Conservation (phyloP, 768 basidiomycete species). For the Asterophora lycoperdoides region DNA sequence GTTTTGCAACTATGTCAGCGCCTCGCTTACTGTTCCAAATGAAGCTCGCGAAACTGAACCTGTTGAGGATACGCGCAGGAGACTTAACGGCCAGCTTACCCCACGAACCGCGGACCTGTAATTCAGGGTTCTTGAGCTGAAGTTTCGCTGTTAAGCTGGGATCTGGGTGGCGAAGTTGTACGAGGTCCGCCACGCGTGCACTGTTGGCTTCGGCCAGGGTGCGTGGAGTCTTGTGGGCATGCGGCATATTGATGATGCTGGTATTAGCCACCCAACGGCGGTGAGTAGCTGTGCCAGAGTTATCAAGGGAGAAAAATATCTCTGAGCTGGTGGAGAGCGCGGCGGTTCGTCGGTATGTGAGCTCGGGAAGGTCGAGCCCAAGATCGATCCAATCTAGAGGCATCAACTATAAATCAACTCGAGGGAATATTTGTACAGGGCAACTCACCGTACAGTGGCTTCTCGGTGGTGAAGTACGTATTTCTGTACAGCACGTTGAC, state of each 20-base stretch:
- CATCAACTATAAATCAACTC: neutral
- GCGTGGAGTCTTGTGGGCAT: constrained; percentile 12
- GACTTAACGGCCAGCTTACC: constrained; percentile 22
- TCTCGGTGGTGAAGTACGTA: constrained; percentile 11
- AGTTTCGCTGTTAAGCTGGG: constrained; percentile 16
- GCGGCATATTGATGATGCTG: constrained; percentile 10
- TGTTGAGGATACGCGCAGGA: constrained; percentile 5
- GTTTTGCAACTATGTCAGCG: too few relatives aligned
- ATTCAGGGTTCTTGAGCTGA: constrained; percentile 11
- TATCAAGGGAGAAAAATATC: constrained; percentile 28
- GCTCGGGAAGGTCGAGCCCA: constrained; percentile 23
- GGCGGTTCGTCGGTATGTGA: constrained; percentile 22
- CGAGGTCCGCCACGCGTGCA: constrained; percentile 1
- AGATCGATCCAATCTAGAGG: constrained; percentile 22
- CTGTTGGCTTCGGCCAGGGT: constrained; percentile 4
- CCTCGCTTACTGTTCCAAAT: constrained; percentile 25
- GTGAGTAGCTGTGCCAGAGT: constrained; percentile 28
- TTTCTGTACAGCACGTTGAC: constrained; percentile 22
- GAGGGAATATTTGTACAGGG: neutral
- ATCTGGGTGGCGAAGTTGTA: constrained; percentile 27
- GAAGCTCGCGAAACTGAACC: constrained; percentile 23
- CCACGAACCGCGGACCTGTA: constrained; percentile 37
- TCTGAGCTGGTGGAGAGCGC: constrained; percentile 22
- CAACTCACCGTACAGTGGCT: constrained; percentile 10
- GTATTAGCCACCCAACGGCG: constrained; percentile 21